Evolutionary conservation across 148 eudicot species (phyloP).

Genomic region (Persicaria maculosa): DNA sequence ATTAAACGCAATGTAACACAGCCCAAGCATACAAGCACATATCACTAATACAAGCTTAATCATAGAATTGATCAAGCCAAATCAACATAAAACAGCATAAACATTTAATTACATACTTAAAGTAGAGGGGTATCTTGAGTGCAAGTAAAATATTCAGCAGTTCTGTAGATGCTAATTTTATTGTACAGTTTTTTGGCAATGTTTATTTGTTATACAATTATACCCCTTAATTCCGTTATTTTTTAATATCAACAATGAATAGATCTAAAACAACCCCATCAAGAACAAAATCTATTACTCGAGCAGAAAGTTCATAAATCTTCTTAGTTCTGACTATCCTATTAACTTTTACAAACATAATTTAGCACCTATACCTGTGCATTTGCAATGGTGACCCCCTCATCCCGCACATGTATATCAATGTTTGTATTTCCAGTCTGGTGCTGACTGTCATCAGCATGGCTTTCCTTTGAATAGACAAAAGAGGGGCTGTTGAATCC

Average conservation of each 20-base stretch:
- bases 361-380: not conserved
- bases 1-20: not conserved
- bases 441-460: slow-evolving; percentile 15
- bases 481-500: slow-evolving; percentile 48
- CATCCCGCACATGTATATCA: slow-evolving; percentile 29
- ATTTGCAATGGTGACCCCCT: slow-evolving; percentile 25
- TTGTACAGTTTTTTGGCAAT: not conserved
- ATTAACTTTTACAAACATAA: not conserved
- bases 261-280: not conserved
- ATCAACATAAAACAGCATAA: not conserved
- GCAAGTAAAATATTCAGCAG: not conserved
- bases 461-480: slow-evolving; percentile 34
- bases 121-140: not conserved
- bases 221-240: not conserved
- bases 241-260: not conserved
- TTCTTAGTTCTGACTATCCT: not conserved
- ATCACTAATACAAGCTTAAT: not conserved
- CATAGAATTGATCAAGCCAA: not conserved
- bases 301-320: not conserved
- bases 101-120: not conserved
- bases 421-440: slow-evolving; percentile 22
- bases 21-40: not conserved
- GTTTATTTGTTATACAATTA: not conserved
- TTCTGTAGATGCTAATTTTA: not conserved
- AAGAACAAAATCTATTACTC: not conserved